A percentile compares a stretch with the other conserved stretches of the same genome.
Evolutionary conservation across 345 rosid species (phyloP).

Genomic region (Geranium brycei): DNA sequence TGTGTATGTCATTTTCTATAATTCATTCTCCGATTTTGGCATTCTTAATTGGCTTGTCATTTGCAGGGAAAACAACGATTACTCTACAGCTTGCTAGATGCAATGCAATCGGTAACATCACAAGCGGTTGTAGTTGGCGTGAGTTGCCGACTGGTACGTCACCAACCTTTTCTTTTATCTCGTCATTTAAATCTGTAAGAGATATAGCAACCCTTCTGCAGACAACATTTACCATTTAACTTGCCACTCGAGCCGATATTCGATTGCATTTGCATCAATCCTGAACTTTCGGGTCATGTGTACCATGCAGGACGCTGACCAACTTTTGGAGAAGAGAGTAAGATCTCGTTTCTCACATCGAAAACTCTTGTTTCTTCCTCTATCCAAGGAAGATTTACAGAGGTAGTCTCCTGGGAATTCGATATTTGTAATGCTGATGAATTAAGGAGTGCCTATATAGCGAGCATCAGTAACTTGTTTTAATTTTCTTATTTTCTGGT

Average conservation of each 20-base stretch:
- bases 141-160: conserved; percentile 65
- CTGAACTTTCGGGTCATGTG: neutral
- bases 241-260: neutral
- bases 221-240: neutral
- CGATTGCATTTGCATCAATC: neutral
- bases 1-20: neutral
- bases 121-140: conserved; percentile 83
- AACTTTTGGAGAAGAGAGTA: conserved; percentile 89
- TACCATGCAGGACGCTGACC: conserved; percentile 76
- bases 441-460: neutral
- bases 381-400: conserved; percentile 51
- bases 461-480: too few species aligned
- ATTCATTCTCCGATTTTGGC: neutral
- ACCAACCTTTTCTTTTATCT: conserved; percentile 1
- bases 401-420: conserved; percentile 28
- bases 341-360: conserved; percentile 92
- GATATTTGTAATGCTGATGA: neutral
- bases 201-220: neutral
- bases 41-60: conserved; percentile 4
- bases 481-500: conserved; percentile 5
- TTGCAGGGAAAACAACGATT: conserved; percentile 79
- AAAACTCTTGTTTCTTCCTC: conserved; percentile 70
- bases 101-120: conserved; percentile 84
- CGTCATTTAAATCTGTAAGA: neutral
- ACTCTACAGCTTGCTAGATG: conserved; percentile 78